Base-by-base conservation (phyloP, 1,284 basidiomycete species). In the Golubevia pallescens region DNA sequence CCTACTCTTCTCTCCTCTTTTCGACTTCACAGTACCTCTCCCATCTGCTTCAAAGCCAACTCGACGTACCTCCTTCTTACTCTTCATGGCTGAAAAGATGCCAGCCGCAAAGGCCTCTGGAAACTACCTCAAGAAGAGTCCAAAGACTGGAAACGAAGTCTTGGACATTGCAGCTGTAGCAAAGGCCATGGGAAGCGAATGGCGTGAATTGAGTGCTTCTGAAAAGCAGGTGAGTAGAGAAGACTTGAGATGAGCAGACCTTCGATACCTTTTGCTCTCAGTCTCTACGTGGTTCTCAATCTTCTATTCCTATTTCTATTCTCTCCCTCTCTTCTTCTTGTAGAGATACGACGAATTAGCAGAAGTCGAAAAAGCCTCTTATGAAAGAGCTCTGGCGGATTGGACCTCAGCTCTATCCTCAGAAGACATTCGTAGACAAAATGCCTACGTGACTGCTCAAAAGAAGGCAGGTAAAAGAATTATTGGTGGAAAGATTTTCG, bases 401-500 rank as follows among this genome's bases (percentile, higher is more conserved):
- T 83, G 81, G 81, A 69, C 72, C 52, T 68, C 71, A 7, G 58
- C 60, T 34, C 68, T 83, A 19, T 75, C 79, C 4, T 68, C 81
- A 24, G 78, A 80, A 7, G 81, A 81, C 62, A 77, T 83, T 62
- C 66, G 71, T 67, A 72, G 79, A 16, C 77, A 83, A 68, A 81
- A 83, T 64, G 70, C 69, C 21, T 83, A 76, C 65, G 68, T 77
- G 38, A 58, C 63, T 23, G 62, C 68, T 56, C 78, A 78, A 68
- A 70, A 75, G 57, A 78, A 77, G 65, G 63, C 64, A 58, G 77
- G 79, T 58, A 71, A 73, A 72, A 69, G 69, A 65, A 62, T 68
- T 32, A 64, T 60, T 54, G 28, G 28, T 28, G 76, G 70, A 20
- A 70, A 75, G 67, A 69, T 80, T 14, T 65, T 66, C 57, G 79